Base-by-base conservation (phyloP, 2,329 filamentous ascomycete genomes). In the Pseudogymnoascus sp. region DNA sequence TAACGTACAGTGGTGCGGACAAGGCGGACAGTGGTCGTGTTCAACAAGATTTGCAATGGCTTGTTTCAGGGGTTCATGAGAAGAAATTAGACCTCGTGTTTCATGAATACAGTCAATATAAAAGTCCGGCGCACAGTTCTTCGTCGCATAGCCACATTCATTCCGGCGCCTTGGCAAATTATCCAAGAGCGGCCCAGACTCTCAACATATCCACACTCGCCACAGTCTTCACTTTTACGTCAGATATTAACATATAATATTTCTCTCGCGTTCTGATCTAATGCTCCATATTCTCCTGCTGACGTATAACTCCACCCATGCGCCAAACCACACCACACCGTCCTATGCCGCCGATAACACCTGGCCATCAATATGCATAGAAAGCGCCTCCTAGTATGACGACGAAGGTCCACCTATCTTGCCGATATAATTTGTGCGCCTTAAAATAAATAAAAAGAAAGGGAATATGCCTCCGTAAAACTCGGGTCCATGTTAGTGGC, bases 391-490 rank as follows among this genome's bases (percentile, higher is more conserved):
- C 49, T 36, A 16, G 16, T 56, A 56, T 34, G 49, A 56, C 49
- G 49, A 34, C n/a, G 36, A 36, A 21, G 49, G 28, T 34, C 49
- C 49, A 2, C 49, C 49, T 56, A 56, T 56, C 28, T 56, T 56
- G 28, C 49, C 49, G 49, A 56, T 56, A 56, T 56, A 56, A 56
- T 56, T 18, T 56, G 8, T 56, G 49, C 49, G 49, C 49, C 49
- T 18, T 34, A 11, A 34, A 16, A 56, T 56, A 56, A 34, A 56
- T 18, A 14, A 56, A 56, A 36, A 28, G 34, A 56, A 56, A 36
- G 49, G 16, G 18, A 21, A 36, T 34, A 36, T 34, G 9, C 28
- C 28, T 56, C 28, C 49, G 28, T 3, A 12, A 36, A 36, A 21
- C 49, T 21, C 49, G 14, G 25, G n/a, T 56, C 49, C 11, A 21